phyloP scores from a whole-genome alignment of 495 filamentous ascomycete genomes.

The Tuber microsphaerosporum region DNA sequence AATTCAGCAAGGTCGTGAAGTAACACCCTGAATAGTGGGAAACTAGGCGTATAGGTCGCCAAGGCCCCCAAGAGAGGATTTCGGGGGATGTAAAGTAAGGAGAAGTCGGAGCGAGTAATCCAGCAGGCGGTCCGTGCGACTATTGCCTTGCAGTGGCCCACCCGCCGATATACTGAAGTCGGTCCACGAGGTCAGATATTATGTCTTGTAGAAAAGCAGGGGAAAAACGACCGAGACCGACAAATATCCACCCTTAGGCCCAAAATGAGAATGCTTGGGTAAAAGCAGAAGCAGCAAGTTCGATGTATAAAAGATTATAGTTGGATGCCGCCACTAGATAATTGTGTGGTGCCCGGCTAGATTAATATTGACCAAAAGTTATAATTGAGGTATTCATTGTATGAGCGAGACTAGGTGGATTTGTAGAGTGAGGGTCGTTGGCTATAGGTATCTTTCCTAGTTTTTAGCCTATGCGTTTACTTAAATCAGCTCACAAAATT shows the following conservation, averaged over 20 bases:
- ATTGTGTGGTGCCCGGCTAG: neutral
- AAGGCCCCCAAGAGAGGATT: no score
- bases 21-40: no score
- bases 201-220: no score
- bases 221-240: no score
- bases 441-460: neutral
- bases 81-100: no score
- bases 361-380: neutral
- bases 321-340: slow-evolving; percentile 7
- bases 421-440: neutral
- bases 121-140: no score
- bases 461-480: neutral
- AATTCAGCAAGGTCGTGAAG: no score
- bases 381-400: neutral
- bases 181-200: no score
- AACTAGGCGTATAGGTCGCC: no score
- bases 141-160: no score
- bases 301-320: slow-evolving; percentile 42
- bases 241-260: slow-evolving; percentile 44
- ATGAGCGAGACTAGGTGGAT: neutral
- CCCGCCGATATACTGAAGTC: no score
- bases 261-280: slow-evolving; percentile 51
- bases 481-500: neutral
- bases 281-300: slow-evolving; percentile 48
- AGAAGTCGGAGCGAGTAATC: no score